Base-by-base conservation (phyloP, 2,329 filamentous ascomycete genomes). In the Ceratocystis albifundus region DNA sequence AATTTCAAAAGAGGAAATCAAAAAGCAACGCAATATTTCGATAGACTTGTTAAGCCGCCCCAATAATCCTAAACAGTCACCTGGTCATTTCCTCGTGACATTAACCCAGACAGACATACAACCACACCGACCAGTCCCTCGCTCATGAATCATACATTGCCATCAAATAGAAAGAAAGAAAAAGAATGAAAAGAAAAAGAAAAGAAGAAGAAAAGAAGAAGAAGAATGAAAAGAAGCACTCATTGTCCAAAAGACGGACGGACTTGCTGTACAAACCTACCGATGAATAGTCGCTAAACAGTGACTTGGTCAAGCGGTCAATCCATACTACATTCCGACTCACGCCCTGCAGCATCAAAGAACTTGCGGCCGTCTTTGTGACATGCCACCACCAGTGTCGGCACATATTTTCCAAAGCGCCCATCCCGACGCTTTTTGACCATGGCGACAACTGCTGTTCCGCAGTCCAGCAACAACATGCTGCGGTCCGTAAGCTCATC, bases 361-460 rank as follows among this genome's bases (percentile, higher is more conserved):
- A 67, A 67, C 66, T 65, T 67, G 36, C 66, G 66, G 7, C 67
- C 67, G 46, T 68, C 67, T 30, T 61, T 65, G 46, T 68, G 65
- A 28, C 67, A 68, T 8, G 61, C 64, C 59, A 68, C 48, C 10
- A 66, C 64, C 32, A 68, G 44, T 22, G 61, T 66, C 25, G 67
- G 67, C 32, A 50, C 41, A 45, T 61, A 65, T 32, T 57, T 36
- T 1, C 67, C 67, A 3, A 50, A 66, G 28, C 41, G n/a, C 28
- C 62, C 15, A 41, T 67, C 66, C 32, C 66, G 45, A 15, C 66
- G 62, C 46, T 62, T 65, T 41, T 68, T 68, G 30, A 68, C 66
- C 64, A 66, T 68, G n/a, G 64, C 50, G 20, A 68, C 67, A 7
- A 68, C 67, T 4, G 67, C 67, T 25, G 59, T 61, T 4, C 67